Percentiles rank a stretch among this genome's conserved stretches.
These are phyloP conservation scores for Akanthomyces lecanii DNA, from an alignment of 2,329 filamentous ascomycete species.

Conservation along the genomic window DNA sequence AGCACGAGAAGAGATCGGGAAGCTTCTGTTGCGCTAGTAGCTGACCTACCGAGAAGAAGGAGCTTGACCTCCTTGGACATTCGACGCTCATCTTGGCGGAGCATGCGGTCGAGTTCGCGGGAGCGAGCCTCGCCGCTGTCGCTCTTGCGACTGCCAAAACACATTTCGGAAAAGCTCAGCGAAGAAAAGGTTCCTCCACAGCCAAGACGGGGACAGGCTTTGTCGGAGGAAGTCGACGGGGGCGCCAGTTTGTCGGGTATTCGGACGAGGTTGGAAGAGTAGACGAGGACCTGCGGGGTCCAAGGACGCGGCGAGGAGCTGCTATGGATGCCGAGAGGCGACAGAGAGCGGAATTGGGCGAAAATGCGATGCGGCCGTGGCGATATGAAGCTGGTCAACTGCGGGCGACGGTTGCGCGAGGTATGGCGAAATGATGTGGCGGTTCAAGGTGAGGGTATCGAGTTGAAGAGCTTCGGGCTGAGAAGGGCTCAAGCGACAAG, in stretches of 20 bases:
- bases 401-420: neutral
- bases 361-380: neutral
- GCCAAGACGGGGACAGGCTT: slow-evolving; percentile 9
- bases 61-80: slow-evolving; percentile 89
- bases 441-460: neutral
- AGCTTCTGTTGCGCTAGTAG: neutral
- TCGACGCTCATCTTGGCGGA: slow-evolving; percentile 83
- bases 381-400: neutral
- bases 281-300: neutral
- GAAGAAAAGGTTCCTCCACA: neutral
- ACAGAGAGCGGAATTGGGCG: neutral
- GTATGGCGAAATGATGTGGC: neutral
- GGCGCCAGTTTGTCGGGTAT: slow-evolving; percentile 12
- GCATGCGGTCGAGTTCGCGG: slow-evolving; percentile 77
- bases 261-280: neutral
- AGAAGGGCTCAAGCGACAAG: neutral
- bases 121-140: slow-evolving; percentile 52
- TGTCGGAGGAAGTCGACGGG: neutral
- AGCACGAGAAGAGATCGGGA: neutral
- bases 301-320: neutral
- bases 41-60: slow-evolving; percentile 72
- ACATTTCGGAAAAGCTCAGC: slow-evolving; percentile 44
- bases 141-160: slow-evolving; percentile 56
- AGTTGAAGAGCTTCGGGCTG: neutral
- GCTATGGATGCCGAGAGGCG: neutral